Evolutionary conservation across 352 stramenopile species (phyloP).

Genomic region (Pythium sp.): DNA sequence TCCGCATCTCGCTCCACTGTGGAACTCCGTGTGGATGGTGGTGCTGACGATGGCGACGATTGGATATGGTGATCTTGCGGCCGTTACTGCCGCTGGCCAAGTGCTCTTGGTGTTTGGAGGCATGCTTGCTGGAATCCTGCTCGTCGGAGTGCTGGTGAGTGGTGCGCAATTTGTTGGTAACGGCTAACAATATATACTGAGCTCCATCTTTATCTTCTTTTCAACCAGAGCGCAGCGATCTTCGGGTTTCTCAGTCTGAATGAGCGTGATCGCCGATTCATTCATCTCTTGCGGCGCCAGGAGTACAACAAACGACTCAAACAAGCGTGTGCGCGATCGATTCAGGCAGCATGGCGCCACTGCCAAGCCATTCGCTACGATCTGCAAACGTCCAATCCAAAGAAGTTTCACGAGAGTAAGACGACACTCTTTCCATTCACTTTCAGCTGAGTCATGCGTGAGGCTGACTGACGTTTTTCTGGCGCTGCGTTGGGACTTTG

Average conservation of each 20-base stretch:
- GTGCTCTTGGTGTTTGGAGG: constrained; percentile 56
- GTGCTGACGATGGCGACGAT: constrained; percentile 75
- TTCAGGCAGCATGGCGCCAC: constrained; percentile 55
- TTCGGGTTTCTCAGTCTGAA: constrained; percentile 55
- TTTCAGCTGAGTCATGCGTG: neutral
- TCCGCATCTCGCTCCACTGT: constrained; percentile 49
- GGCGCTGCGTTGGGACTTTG: neutral
- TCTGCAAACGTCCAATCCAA: neutral
- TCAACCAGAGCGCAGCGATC: constrained; percentile 58
- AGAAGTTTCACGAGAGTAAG: constrained; percentile 28
- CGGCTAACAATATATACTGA: neutral
- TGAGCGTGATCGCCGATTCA: constrained; percentile 59
- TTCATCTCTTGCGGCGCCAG: constrained; percentile 46
- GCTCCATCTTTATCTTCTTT: neutral
- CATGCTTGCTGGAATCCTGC: constrained; percentile 69
- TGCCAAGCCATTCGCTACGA: constrained; percentile 15
- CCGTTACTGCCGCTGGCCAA: constrained; percentile 55
- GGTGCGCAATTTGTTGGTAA: neutral
- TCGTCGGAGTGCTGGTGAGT: constrained; percentile 65
- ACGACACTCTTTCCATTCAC: neutral
- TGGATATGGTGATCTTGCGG: constrained; percentile 65
- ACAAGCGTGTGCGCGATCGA: constrained; percentile 49
- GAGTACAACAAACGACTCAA: constrained; percentile 40
- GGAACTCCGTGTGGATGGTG: constrained; percentile 68
- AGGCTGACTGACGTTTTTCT: neutral